phyloP scores from a whole-genome alignment of 2,329 filamentous ascomycete species.

The Achaetomium macrosporum region DNA sequence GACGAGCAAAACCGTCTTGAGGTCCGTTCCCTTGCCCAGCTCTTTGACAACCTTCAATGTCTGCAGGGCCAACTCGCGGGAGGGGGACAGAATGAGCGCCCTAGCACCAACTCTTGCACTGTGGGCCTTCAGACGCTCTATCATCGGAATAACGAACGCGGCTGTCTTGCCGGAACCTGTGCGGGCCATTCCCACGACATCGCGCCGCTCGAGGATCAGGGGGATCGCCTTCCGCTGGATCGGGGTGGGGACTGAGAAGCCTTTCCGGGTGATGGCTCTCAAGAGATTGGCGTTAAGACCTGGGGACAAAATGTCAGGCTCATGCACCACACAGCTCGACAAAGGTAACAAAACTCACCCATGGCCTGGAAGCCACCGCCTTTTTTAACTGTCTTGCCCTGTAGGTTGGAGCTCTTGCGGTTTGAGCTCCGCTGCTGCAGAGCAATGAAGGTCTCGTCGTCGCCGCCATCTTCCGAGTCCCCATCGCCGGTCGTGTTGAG shows the following conservation, averaged over 20 bases:
- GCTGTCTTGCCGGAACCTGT: constrained; percentile 99
- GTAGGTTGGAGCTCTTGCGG: constrained; percentile 73
- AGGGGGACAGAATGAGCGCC: constrained; percentile 84
- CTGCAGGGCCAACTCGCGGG: constrained; percentile 88
- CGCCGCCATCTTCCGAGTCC: constrained; percentile 51
- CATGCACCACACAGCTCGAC: neutral
- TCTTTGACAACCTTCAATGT: constrained; percentile 96
- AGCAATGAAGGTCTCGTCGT: constrained; percentile 86
- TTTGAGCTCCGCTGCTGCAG: constrained; percentile 82
- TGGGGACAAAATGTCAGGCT: constrained; percentile 25
- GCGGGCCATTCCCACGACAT: constrained; percentile 98
- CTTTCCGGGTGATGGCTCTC: constrained; percentile 87
- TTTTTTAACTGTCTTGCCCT: constrained; percentile 85
- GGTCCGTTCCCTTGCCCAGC: constrained; percentile 79
- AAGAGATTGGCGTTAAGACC: constrained; percentile 75
- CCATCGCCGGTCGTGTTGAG: constrained; percentile 51
- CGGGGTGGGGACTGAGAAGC: constrained; percentile 91
- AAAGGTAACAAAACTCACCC: constrained; percentile 44
- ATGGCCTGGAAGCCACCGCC: constrained; percentile 95
- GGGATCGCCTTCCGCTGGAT: constrained; percentile 98
- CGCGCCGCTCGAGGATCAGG: constrained; percentile 78
- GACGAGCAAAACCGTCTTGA: constrained; percentile 84
- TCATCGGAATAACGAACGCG: constrained; percentile 97
- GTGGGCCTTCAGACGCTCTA: constrained; percentile 84
- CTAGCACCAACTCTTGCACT: constrained; percentile 80